Base-by-base conservation (phyloP, 192 early-diverging fungal genomes). In the Backusella tarrabulga region DNA sequence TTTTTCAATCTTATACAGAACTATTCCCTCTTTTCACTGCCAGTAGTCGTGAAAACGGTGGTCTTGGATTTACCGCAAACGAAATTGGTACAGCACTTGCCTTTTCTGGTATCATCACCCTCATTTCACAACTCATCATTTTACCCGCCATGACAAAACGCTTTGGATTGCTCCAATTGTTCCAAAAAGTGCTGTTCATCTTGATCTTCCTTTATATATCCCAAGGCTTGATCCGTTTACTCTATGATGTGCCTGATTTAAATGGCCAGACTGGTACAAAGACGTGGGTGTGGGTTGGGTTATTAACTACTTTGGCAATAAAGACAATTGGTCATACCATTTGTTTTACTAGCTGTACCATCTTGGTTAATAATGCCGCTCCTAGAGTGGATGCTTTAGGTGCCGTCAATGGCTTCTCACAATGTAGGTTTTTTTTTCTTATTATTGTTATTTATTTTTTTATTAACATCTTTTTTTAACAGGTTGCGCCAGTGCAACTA, bases 351-450 rank as follows among this genome's bases (percentile, higher is more conserved):
- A 76, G 80, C 8, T 73, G 79, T 23, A 87, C 84, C 78, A 80
- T 88, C 29, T 72, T 88, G 71, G 76, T 90, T 35, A 85, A 71
- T 21, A 87, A 91, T 70, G 86, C 88, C 3, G 81, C 86, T 2
- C 83, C 87, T 12, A 38, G 77, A 9, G 71, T n/a, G 1, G 68
- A 85, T 72, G 41, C 83, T 38, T 74, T 89, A 12, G 90, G 90
- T 23, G 82, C 86, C 1, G 78, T 91, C 11, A 91, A 91, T 70
- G 90, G 89, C 5, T 83, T 89, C 44, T 85, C 81, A 35, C 88
- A 88, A 67, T 79, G 81, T 71, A 76, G 42, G 75, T 40, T 67
- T n/a, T 63, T 9, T 4, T 29, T 9, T 29, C 3, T 29, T 29
- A 2, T 41, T 14, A 12, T 7, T 36, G 35, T 36, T 68, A 9